Conservation (phyloP, 306 rosid genomes). For the Pterocarpus macrocarpus region DNA sequence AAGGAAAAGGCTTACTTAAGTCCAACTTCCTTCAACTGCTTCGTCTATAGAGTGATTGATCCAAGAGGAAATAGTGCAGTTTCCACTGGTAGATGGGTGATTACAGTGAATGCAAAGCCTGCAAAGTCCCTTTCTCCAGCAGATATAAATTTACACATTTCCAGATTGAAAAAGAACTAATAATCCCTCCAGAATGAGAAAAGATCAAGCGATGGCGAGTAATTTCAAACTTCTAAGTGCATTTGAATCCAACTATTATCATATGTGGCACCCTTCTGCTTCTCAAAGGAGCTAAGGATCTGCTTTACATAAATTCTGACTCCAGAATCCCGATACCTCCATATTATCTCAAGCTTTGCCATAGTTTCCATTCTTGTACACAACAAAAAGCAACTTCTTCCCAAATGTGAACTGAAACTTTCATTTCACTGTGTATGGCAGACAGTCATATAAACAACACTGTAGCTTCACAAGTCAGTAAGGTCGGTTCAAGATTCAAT, state of each 20-base stretch:
- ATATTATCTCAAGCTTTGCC: slow-evolving; percentile 23
- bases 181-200: slow-evolving; percentile 43
- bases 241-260: slow-evolving; percentile 49
- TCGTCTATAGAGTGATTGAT: slow-evolving; percentile 8
- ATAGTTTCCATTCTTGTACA: slow-evolving; percentile 38
- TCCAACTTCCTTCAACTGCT: slow-evolving; percentile 46
- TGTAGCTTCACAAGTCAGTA: slow-evolving; percentile 42
- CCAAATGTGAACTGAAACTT: slow-evolving; percentile 34
- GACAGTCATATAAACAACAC: slow-evolving; percentile 39
- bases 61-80: slow-evolving; percentile 42
- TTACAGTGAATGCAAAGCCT: slow-evolving; percentile 35
- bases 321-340: slow-evolving; percentile 40
- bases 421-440: slow-evolving; percentile 36
- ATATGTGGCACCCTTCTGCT: slow-evolving; percentile 47
- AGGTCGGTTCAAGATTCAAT: slow-evolving; percentile 30
- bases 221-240: slow-evolving; percentile 46
- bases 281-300: slow-evolving; percentile 50
- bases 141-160: slow-evolving; percentile 45
- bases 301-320: slow-evolving; percentile 38
- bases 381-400: slow-evolving; percentile 47
- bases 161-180: slow-evolving; percentile 39
- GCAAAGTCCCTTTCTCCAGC: slow-evolving; percentile 49
- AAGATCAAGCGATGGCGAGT: slow-evolving; percentile 42
- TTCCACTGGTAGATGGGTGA: slow-evolving; percentile 46
- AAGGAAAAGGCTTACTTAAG: slow-evolving; percentile 52